Conservation (phyloP, 1,139 yeast species). For the Geotrichum reessii region DNA sequence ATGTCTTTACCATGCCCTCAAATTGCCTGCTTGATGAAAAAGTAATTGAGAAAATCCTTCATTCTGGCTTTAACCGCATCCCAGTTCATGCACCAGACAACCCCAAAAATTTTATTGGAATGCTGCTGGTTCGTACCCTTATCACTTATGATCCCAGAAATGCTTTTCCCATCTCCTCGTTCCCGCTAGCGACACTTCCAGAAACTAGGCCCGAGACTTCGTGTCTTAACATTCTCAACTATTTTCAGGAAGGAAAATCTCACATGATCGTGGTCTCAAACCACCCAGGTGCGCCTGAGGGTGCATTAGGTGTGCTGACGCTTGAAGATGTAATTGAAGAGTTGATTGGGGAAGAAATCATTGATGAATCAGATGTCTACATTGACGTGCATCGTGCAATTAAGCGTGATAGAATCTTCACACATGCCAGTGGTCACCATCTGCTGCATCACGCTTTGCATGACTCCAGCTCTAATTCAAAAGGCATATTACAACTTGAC, state of each 20-base stretch:
- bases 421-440: conserved; percentile 79
- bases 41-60: conserved; percentile 82
- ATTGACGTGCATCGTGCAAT: conserved; percentile 85
- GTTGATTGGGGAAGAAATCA: conserved; percentile 93
- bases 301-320: conserved; percentile 88
- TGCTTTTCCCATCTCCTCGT: conserved; percentile 82
- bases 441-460: conserved; percentile 49
- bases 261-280: conserved; percentile 94
- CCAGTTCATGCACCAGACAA: conserved; percentile 93
- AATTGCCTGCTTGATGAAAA: conserved; percentile 77
- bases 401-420: too few species aligned
- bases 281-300: conserved; percentile 78
- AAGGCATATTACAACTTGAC: too few species aligned
- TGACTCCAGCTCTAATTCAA: conserved; percentile 25
- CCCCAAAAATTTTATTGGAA: conserved; percentile 87
- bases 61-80: conserved; percentile 90
- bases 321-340: conserved; percentile 98
- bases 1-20: conserved; percentile 84
- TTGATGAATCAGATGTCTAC: conserved; percentile 95
- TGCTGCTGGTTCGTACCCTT: conserved; percentile 85
- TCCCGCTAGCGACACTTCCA: conserved; percentile 93
- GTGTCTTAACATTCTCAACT: conserved; percentile 85
- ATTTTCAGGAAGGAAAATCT: conserved; percentile 95
- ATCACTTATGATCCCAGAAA: conserved; percentile 97
- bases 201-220: conserved; percentile 91